phyloP scores from a whole-genome alignment of 2,329 filamentous ascomycete species.

The Proliferodiscus dingleyae region DNA sequence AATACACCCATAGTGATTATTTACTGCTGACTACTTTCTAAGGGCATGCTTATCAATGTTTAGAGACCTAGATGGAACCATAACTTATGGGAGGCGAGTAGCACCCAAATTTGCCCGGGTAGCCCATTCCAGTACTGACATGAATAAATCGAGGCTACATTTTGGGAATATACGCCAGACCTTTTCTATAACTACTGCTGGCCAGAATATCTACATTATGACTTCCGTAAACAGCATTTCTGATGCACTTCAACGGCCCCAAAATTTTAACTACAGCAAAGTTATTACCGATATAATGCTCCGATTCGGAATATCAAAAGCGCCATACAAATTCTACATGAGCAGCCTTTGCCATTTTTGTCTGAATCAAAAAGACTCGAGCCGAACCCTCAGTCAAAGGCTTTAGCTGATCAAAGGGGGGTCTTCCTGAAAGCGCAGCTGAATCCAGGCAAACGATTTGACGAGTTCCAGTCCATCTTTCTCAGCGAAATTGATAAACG shows the following conservation, averaged over 20 bases:
- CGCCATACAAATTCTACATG: neutral
- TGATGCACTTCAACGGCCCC: neutral
- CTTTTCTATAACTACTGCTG: neutral
- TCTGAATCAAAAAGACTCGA: neutral
- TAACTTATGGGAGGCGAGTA: neutral
- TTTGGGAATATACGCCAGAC: neutral
- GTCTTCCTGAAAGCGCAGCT: neutral
- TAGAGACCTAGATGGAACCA: neutral
- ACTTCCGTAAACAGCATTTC: neutral
- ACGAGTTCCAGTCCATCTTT: neutral
- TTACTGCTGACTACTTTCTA: neutral
- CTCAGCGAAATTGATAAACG: neutral
- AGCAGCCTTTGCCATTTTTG: neutral
- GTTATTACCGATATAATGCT: neutral
- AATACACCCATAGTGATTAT: neutral
- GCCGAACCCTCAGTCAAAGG: neutral
- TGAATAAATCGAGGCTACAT: neutral
- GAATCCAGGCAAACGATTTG: neutral
- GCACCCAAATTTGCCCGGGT: neutral
- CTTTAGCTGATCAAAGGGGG: neutral
- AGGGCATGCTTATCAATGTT: neutral
- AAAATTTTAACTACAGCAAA: neutral
- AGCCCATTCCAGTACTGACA: neutral
- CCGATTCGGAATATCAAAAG: neutral
- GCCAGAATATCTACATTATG: neutral